Evolutionary conservation across 2,329 filamentous ascomycete species (phyloP).

Genomic region (Dothideomycetidae sp.): DNA sequence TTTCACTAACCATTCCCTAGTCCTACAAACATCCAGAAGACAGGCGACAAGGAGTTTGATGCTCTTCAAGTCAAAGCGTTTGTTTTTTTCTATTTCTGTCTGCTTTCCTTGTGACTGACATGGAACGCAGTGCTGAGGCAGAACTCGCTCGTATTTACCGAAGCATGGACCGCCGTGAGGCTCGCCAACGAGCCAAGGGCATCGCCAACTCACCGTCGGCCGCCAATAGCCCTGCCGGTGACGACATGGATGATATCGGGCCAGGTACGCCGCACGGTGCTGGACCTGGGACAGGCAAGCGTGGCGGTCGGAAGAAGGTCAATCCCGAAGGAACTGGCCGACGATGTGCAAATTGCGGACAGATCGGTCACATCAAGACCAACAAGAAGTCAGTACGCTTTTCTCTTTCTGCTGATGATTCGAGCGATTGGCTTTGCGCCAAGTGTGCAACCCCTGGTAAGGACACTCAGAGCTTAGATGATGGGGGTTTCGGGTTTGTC

Average conservation of each 20-base stretch:
- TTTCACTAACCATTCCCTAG: conserved; percentile 27
- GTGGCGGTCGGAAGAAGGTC: conserved; percentile 41
- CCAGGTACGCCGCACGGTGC: conserved; percentile 13
- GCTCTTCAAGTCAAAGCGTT: conserved; percentile 46
- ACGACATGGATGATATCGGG: conserved; percentile 32
- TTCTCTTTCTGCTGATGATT: conserved; percentile 8
- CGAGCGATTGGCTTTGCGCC: background rate
- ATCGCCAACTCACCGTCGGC: conserved; percentile 32
- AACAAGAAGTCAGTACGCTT: conserved; percentile 72
- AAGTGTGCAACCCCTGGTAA: no score
- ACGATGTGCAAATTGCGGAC: conserved; percentile 95
- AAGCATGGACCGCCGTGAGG: conserved; percentile 80
- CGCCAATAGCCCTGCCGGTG: conserved; percentile 29
- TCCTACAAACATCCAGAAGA: conserved; percentile 46
- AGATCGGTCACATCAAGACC: conserved; percentile 95
- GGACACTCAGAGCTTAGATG: background rate
- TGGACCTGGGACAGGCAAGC: conserved; percentile 16
- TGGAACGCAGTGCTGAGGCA: conserved; percentile 42
- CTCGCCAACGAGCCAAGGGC: conserved; percentile 74
- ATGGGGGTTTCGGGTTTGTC: background rate
- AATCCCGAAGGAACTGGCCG: conserved; percentile 55
- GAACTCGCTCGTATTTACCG: conserved; percentile 76
- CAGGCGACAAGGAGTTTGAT: conserved; percentile 53
- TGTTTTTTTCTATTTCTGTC: conserved; percentile 2
- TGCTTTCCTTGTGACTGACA: conserved; percentile 14